Base-by-base conservation (phyloP, 2,329 filamentous ascomycete species). In the Aspergillus oerlinghausenensis region DNA sequence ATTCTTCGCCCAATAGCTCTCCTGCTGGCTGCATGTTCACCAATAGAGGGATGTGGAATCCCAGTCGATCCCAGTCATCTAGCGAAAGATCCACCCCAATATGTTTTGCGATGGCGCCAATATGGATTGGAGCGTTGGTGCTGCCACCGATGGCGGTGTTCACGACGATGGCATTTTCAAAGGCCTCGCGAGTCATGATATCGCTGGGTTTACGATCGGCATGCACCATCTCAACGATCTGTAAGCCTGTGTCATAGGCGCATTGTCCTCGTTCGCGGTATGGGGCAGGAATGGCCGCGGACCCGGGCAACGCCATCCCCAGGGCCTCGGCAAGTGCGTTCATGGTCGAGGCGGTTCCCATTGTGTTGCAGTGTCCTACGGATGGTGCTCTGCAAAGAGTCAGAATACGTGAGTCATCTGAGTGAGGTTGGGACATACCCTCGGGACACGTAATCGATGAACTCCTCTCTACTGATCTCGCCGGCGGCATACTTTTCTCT, bases 81-180 rank as follows among this genome's bases (percentile, higher is more conserved):
- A 82, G 66, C 11, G 77, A 72, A 0, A 84, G 66, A 1, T 75
- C 66, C 1, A 84, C 77, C 1, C 80, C 80, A 10, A 82, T 76
- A 53, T 84, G 81, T 57, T 79, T 80, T 2, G 82, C 81, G 23
- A 84, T 76, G 9, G 81, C 82, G 42, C 78, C 80, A 50, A 84
- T 69, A 63, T 84, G 82, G 50, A 84, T 82, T 0, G 81, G 80
- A 0, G 81, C 81, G 59, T 84, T 84, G 3, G 81, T 83, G 59
- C 79, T 82, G 14, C 82, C 82, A 26, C 82, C 82, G 53, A 84
- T 82, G 21, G 81, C 81, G 1, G 79, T 80, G 58, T 82, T 83
- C 45, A 75, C 76, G 5, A 79, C 78, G 28, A 84, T 81, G 6
- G 79, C 80, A 57, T 84, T 84, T 67, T 84, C 81, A 55, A 84